A percentile compares a stretch with the other conserved stretches of the same genome.
Evolutionary conservation across 768 basidiomycete genomes (phyloP).

Genomic region (Mycena vulgaris): DNA sequence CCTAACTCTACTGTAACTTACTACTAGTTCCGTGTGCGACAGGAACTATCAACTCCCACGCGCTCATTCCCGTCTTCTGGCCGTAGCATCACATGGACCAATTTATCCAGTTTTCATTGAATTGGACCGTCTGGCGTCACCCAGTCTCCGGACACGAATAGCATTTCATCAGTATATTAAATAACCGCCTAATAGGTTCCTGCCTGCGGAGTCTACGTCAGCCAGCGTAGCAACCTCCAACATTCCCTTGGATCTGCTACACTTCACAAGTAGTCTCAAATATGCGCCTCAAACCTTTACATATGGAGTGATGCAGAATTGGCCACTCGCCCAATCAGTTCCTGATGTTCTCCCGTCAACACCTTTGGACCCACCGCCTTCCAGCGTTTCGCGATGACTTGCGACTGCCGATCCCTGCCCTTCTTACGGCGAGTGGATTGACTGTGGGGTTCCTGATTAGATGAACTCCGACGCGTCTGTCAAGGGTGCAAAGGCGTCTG

Average conservation of each 20-base stretch:
- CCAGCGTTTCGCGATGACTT: neutral
- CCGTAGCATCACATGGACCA: neutral
- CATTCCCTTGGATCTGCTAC: neutral
- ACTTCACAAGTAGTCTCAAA: neutral
- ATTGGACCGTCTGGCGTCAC: neutral
- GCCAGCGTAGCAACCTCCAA: neutral
- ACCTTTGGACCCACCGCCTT: neutral
- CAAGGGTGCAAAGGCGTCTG: no score
- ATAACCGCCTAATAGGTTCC: neutral
- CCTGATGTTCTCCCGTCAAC: neutral
- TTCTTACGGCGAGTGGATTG: no score
- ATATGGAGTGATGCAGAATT: no score
- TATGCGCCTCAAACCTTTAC: no score
- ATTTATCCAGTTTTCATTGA: neutral
- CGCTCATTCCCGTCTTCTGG: neutral
- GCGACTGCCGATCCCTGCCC: neutral
- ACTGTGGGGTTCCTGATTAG: no score
- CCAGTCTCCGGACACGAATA: neutral
- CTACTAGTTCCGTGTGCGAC: neutral
- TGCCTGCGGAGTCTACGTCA: neutral
- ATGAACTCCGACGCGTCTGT: neutral
- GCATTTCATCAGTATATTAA: neutral
- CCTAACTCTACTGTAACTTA: no score
- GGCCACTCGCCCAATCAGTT: neutral
- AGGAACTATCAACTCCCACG: slow-evolving; percentile 5